phyloP scores from a whole-genome alignment of 2,329 filamentous ascomycete genomes.

The Clonostachys chloroleuca region DNA sequence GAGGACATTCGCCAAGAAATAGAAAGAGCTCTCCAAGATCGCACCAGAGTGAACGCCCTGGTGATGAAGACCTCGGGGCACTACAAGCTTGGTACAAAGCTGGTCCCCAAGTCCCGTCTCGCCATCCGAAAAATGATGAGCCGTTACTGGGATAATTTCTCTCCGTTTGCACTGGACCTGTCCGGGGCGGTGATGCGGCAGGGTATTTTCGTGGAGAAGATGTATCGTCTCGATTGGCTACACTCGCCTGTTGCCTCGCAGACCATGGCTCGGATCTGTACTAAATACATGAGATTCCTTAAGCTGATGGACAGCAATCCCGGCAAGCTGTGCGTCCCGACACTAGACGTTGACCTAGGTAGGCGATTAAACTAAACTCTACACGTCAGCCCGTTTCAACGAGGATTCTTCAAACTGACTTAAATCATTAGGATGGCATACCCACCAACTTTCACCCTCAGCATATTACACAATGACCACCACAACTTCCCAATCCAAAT shows the following conservation, averaged over 20 bases:
- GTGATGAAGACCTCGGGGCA: no score
- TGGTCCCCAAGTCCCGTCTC: not conserved
- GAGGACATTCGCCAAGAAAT: not conserved
- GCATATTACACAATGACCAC: conserved; percentile 45
- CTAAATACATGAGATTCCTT: conserved; percentile 63
- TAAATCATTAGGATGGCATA: conserved; percentile 57
- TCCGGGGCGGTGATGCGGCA: conserved; percentile 62
- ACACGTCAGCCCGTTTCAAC: no score
- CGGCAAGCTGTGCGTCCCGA: conserved; percentile 55
- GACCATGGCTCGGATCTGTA: conserved; percentile 61
- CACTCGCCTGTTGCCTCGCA: conserved; percentile 61
- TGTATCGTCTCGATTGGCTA: conserved; percentile 74
- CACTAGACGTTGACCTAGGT: conserved; percentile 67
- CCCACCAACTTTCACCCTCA: conserved; percentile 65
- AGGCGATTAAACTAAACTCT: no score
- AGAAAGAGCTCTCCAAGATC: not conserved
- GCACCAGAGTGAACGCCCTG: not conserved
- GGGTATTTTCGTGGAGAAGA: conserved; percentile 65
- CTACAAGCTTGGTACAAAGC: not conserved
- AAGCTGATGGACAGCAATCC: conserved; percentile 47
- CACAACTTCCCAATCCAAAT: conserved; percentile 28
- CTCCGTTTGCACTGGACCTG: conserved; percentile 61
- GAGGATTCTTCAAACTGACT: no score
- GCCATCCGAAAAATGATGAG: conserved; percentile 63
- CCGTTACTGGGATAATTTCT: conserved; percentile 65